Evolutionary conservation across 2,329 filamentous ascomycete genomes (phyloP).

Genomic region (Trichoderma polysporum): DNA sequence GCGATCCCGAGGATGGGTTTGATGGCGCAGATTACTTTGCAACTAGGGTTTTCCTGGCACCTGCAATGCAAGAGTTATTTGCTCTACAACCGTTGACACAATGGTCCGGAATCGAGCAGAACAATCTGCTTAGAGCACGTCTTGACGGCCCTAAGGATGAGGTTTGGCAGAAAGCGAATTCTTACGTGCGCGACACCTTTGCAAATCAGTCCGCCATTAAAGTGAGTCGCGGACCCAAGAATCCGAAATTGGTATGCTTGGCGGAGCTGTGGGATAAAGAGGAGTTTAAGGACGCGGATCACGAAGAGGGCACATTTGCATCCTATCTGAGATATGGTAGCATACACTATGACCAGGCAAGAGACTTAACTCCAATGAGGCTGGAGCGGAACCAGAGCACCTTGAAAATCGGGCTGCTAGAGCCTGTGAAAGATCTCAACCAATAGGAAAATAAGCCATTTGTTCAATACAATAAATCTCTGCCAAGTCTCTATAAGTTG

Average conservation of each 20-base stretch:
- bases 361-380: conserved; percentile 23
- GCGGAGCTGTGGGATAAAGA: conserved; percentile 33
- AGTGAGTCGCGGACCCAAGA: conserved; percentile 34
- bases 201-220: conserved; percentile 37
- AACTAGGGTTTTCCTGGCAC: conserved; percentile 33
- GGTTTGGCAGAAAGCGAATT: conserved; percentile 26
- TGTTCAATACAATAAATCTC: not conserved
- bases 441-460: not conserved
- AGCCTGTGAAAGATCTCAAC: not conserved
- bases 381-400: not conserved
- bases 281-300: conserved; percentile 36
- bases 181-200: conserved; percentile 32
- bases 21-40: conserved; percentile 36
- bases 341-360: conserved; percentile 36
- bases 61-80: conserved; percentile 22
- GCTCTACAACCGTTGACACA: conserved; percentile 5
- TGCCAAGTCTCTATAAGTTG: not conserved
- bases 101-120: conserved; percentile 17
- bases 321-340: conserved; percentile 38
- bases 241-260: conserved; percentile 25
- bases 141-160: conserved; percentile 8
- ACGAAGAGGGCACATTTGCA: conserved; percentile 35
- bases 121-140: not conserved
- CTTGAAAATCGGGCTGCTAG: not conserved
- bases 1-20: conserved; percentile 36